Base-by-base conservation (phyloP, 495 filamentous ascomycete genomes). In the Aspergillus steynii region DNA sequence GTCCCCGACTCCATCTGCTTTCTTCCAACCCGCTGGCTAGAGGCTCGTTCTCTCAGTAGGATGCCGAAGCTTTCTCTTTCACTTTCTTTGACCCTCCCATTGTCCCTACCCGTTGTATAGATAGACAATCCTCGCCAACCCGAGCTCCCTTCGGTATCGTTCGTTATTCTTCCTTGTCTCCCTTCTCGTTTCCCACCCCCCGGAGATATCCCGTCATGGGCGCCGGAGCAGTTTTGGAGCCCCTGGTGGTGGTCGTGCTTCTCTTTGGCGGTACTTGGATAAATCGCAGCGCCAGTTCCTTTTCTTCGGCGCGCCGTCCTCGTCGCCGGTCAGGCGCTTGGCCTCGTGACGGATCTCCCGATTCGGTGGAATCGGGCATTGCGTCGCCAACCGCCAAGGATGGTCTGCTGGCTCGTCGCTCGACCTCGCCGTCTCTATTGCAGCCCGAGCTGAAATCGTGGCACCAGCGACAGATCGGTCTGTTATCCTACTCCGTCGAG, bases 261-360 rank as follows among this genome's bases (percentile, higher is more conserved):
- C 77, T 86, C n/a, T 80, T 85, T 60, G 82, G 83, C 57, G 83
- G 83, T 5, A 84, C 83, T 12, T 85, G 82, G 82, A 82, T 86
- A 56, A 86, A 86, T 55, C 71, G 83, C 27, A 70, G 76, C 9
- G 70, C 57, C 7, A 53, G 58, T 10, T 64, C 63, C 1, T 53
- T 61, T 26, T 51, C 60, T 27, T 50, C 62, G 34, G n/a, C 31
- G 14, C 56, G 32, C 6, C 55, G 65, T 10, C 9, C 42, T 37
- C 66, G 61, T 57, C 71, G 67, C 46, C 67, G 49, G 55, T 70
- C 72, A 7, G 28, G 31, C 8, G 59, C 61, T 5, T 55, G 51
- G 34, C 56, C 48, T 5, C 70, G 72, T 50, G 62, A 53, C 1
- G 37, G 42, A 34, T 76, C 74, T 0, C 68, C 65, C 0, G 76